Base-by-base conservation (phyloP, 164 flowering plant genomes). In the Vitis amurensis region DNA sequence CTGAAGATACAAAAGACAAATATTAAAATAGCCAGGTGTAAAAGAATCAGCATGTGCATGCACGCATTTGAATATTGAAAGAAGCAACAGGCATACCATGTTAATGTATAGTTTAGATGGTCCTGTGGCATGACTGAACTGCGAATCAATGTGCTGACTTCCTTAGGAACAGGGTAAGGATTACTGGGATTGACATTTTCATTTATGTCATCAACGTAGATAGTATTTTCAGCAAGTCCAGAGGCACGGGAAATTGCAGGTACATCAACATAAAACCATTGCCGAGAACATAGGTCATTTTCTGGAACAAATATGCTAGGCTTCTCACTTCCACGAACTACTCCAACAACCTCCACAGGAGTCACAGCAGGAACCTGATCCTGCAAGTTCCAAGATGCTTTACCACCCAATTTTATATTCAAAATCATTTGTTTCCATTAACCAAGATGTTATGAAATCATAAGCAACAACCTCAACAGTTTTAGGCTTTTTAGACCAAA, bases 61-160 rank as follows among this genome's bases (percentile, higher is more conserved):
- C 55, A 62, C 0, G 71, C 50, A 48, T 9, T 55, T 17, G 13
- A 17, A 44, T 17, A 61, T n/a, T 27, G 51, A 56, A 52, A 62
- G 23, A 31, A 10, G 27, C 10, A 23, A 63, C 37, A 51, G 55
- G 8, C 79, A 58, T 85, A 91, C 96, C 93, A 89, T 47, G 99
- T 95, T 67, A 95, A 71, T 58, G 87, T 87, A 64, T 95, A 95
- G 75, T 91, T 91, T 48, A 95, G 85, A 80, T 91, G 99, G 81
- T 95, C 98, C 63, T 90, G 97, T 63, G 98, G 99, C 98, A 95
- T 91, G 64, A 91, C 97, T 49, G 98, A 89, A 82, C 88, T 86
- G 61, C 86, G 87, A 69, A 89, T 86, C 83, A 91, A 77, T 19
- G 92, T 75, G 69, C 77, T 83, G 30, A 81, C 82, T 76, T 93